These are phyloP conservation scores for Penicillium pancosmium DNA, from an alignment of 495 filamentous ascomycete genomes.

Conservation along the genomic window DNA sequence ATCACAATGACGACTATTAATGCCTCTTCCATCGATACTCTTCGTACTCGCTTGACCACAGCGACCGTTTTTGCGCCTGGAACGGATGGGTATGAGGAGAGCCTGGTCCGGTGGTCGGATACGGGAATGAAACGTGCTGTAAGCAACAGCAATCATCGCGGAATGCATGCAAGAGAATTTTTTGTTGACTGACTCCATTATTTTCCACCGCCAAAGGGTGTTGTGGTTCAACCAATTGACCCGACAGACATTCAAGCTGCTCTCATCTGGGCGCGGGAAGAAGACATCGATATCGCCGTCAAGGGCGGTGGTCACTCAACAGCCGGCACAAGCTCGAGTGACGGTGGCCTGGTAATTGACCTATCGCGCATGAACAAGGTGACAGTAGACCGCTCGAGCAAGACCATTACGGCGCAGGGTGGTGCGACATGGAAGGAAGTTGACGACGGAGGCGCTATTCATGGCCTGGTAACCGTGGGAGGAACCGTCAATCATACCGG, in stretches of 20 bases:
- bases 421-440: conserved; percentile 60
- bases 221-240: conserved; percentile 43
- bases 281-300: conserved; percentile 52
- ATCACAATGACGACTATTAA: conserved; percentile 19
- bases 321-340: conserved; percentile 50
- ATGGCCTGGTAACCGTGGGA: conserved; percentile 58
- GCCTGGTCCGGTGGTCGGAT: conserved; percentile 40
- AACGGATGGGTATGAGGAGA: conserved; percentile 32
- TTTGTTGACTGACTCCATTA: too few species aligned
- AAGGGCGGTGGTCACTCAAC: conserved; percentile 58
- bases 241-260: conserved; percentile 41
- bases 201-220: conserved; percentile 24
- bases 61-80: conserved; percentile 33
- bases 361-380: conserved; percentile 55
- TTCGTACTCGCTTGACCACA: conserved; percentile 24
- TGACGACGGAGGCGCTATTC: conserved; percentile 49
- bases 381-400: conserved; percentile 42
- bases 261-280: conserved; percentile 43
- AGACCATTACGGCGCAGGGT: conserved; percentile 54
- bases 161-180: not conserved
- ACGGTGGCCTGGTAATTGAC: conserved; percentile 57
- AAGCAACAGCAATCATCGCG: not conserved
- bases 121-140: conserved; percentile 41
- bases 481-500: conserved; percentile 64
- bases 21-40: conserved; percentile 19